Evolutionary conservation across 2,329 filamentous ascomycete species (phyloP).

Genomic region (Epichloe festucae): DNA sequence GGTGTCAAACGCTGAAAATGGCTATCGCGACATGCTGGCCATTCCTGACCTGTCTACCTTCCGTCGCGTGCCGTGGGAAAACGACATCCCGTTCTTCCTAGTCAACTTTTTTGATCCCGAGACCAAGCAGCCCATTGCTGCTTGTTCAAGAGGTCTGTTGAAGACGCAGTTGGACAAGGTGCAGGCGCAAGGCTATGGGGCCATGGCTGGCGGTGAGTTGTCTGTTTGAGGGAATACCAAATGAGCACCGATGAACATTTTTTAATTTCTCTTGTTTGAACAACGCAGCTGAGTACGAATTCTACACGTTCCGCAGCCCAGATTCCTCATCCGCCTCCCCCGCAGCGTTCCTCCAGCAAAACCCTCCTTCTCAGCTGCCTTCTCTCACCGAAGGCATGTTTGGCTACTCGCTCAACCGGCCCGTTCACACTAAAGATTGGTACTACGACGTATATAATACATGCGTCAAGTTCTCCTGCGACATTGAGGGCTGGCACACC

Average conservation of each 20-base stretch:
- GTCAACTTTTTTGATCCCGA: slow-evolving; percentile 78
- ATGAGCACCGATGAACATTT: background rate
- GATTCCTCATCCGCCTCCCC: slow-evolving; percentile 39
- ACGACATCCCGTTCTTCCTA: slow-evolving; percentile 73
- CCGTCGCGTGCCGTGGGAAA: slow-evolving; percentile 81
- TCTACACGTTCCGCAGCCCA: slow-evolving; percentile 78
- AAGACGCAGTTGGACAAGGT: slow-evolving; percentile 56
- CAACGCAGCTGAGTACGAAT: slow-evolving; percentile 76
- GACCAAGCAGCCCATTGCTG: slow-evolving; percentile 55
- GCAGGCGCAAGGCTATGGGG: slow-evolving; percentile 55
- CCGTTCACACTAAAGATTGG: slow-evolving; percentile 83
- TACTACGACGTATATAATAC: slow-evolving; percentile 80
- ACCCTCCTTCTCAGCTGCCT: slow-evolving; percentile 61
- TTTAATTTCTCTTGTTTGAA: background rate
- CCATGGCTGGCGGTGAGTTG: slow-evolving; percentile 74
- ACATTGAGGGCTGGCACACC: slow-evolving; percentile 91
- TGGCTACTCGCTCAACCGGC: slow-evolving; percentile 78
- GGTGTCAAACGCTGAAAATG: slow-evolving; percentile 83
- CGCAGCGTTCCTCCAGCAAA: slow-evolving; percentile 63
- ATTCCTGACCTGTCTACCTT: slow-evolving; percentile 67
- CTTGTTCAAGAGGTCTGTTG: slow-evolving; percentile 68
- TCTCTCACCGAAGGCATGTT: slow-evolving; percentile 90
- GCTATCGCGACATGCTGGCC: slow-evolving; percentile 75
- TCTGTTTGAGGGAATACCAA: background rate
- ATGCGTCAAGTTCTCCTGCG: slow-evolving; percentile 63